Evolutionary conservation across 495 filamentous ascomycete species (phyloP), one percentile per base, ranked within the genome.

Genomic region (Rusavskia elegans): DNA sequence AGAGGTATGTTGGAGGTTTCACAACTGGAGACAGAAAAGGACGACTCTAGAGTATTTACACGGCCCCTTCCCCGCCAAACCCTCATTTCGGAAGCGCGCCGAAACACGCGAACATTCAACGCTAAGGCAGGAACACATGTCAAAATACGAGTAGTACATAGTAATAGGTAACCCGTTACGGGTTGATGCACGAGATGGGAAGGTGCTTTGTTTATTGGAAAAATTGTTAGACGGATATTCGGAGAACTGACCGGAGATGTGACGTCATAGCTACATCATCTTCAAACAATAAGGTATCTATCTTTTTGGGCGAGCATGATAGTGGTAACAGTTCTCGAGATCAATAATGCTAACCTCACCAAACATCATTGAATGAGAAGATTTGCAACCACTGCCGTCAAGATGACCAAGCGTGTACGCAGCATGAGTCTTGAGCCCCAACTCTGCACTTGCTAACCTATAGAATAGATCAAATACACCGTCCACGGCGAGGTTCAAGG

Each of bases 401-500:
- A 37, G 0, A 50, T 52, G 50, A 27, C 36, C 20, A 52, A 52
- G 25, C 50, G 36, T 21, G 50, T 30, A 41, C 38, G 37, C 39
- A 29, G 23, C 23, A 13, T 20, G 9, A 52, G 14, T 7, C 44
- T 25, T 4, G 13, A 29, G 23, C 9, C 11, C 6, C 9, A 30
- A 36, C 0, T 50, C 32, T 8, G 30, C 30, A 50, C 36, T 21
- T 17, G 14, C 27, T 36, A 27, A 50, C 44, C 6, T 1, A 8
- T 23, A 5, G 14, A 23, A 36, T 38, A 76, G 74, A 66, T 76
- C 57, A 67, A 69, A 37, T 77, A 74, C 62, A 71, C 64, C 60
- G 71, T 76, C 52, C 68, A 71, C 56, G 73, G 73, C 50, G 65
- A 63, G 6, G 73, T 77, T n/a, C 73, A 77, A 68, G 73, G 73